These are phyloP conservation scores for Ormosia semicastrata DNA, from an alignment of 306 rosid genomes.

Conservation along the genomic window DNA sequence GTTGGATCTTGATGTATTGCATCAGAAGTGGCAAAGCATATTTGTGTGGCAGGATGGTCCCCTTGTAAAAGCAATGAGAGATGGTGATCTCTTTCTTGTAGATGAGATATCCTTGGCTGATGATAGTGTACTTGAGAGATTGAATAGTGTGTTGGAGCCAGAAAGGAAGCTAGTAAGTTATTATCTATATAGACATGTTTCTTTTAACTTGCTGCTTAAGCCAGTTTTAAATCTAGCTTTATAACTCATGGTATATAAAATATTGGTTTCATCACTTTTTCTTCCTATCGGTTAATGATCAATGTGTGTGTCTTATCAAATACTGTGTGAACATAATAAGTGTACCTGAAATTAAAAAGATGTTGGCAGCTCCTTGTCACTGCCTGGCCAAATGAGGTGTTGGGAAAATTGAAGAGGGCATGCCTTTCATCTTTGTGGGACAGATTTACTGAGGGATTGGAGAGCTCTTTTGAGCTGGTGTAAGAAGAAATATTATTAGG, in stretches of 20 bases:
- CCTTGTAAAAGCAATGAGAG: slow-evolving; percentile 82
- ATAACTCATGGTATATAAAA: neutral
- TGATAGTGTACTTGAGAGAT: slow-evolving; percentile 97
- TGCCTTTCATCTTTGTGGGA: neutral
- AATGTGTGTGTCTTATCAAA: neutral
- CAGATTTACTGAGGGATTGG: neutral
- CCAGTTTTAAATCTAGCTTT: neutral
- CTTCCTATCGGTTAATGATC: neutral
- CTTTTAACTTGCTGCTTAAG: neutral
- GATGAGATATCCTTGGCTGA: slow-evolving; percentile 98
- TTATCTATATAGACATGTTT: neutral
- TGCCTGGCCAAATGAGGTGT: neutral
- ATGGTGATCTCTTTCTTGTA: slow-evolving; percentile 81
- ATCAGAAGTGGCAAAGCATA: slow-evolving; percentile 81
- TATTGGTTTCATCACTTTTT: neutral
- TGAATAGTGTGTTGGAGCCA: slow-evolving; percentile 93
- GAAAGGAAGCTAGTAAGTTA: slow-evolving; percentile 79
- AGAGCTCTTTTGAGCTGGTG: neutral
- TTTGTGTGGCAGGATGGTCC: slow-evolving; percentile 98
- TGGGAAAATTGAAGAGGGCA: neutral
- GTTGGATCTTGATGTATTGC: slow-evolving; percentile 52
- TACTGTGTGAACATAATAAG: neutral
- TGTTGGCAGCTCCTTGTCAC: neutral
- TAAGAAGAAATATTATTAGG: neutral
- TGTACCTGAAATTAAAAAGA: neutral